Percentiles rank a stretch among this genome's conserved stretches.
Conservation (phyloP, 2,329 filamentous ascomycete genomes). For the Trichoderma atrobrunneum region DNA sequence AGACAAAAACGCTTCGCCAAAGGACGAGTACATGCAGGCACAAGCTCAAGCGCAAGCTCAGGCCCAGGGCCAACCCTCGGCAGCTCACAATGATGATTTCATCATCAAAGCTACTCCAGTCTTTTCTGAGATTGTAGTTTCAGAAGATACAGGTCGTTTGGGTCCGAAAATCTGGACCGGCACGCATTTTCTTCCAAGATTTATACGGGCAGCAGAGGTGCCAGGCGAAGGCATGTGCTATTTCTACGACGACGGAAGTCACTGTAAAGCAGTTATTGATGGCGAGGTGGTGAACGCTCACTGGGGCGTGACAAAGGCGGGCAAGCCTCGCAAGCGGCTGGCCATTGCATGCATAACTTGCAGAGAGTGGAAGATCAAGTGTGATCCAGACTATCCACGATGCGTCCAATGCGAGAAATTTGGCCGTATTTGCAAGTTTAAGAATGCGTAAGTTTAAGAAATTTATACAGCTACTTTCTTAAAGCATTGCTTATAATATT, state of each 20-base stretch:
- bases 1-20: too few species aligned
- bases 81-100: too few species aligned
- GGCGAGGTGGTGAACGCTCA: slow-evolving; percentile 84
- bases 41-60: too few species aligned
- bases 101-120: slow-evolving; percentile 25
- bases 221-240: slow-evolving; percentile 79
- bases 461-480: not conserved
- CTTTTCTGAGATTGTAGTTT: slow-evolving; percentile 43
- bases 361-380: slow-evolving; percentile 96
- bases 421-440: slow-evolving; percentile 78
- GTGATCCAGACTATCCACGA: slow-evolving; percentile 81
- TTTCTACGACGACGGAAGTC: slow-evolving; percentile 80
- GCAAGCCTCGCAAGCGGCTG: slow-evolving; percentile 85
- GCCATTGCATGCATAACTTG: slow-evolving; percentile 92
- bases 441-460: slow-evolving; percentile 68
- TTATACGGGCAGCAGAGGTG: slow-evolving; percentile 62
- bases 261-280: slow-evolving; percentile 80
- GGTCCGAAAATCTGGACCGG: slow-evolving; percentile 70
- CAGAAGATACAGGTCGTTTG: slow-evolving; percentile 52
- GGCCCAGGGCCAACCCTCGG: too few species aligned
- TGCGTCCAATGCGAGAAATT: slow-evolving; percentile 93
- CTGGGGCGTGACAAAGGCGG: slow-evolving; percentile 92
- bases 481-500: slow-evolving; percentile 10
- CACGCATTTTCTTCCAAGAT: slow-evolving; percentile 64
- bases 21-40: too few species aligned